Conservation (phyloP, 2,329 filamentous ascomycete genomes). For the Macrophomina pseudophaseolina region DNA sequence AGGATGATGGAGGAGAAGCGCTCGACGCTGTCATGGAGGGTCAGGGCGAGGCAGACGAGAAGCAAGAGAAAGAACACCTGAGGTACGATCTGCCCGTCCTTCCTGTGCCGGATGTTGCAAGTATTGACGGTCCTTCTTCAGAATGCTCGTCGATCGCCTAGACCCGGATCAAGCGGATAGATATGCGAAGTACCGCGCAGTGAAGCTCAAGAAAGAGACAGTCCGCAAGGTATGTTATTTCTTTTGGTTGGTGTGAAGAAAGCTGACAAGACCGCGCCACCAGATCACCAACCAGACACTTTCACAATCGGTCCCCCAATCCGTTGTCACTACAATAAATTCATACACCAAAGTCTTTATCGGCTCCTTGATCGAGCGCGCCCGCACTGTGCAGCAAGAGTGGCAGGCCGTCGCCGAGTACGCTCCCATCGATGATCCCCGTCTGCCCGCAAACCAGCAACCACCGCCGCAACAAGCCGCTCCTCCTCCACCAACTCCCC, state of each 20-base stretch:
- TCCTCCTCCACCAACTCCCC: slow-evolving; percentile 5
- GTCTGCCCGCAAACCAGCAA: slow-evolving; percentile 37
- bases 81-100: slow-evolving; percentile 36
- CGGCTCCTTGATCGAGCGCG: slow-evolving; percentile 75
- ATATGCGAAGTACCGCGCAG: slow-evolving; percentile 73
- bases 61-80: slow-evolving; percentile 70
- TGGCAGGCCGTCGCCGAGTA: slow-evolving; percentile 62
- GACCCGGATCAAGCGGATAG: slow-evolving; percentile 70
- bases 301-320: slow-evolving; percentile 76
- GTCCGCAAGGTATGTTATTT: slow-evolving; percentile 64
- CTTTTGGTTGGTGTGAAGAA: background rate
- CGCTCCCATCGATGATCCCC: slow-evolving; percentile 61
- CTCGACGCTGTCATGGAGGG: slow-evolving; percentile 56
- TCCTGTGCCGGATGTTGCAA: background rate
- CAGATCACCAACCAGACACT: slow-evolving; percentile 80
- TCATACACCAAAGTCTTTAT: slow-evolving; percentile 78
- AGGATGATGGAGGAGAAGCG: slow-evolving; percentile 56
- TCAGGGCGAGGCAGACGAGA: slow-evolving; percentile 64
- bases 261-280: background rate
- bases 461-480: slow-evolving; percentile 6
- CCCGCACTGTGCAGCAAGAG: slow-evolving; percentile 72
- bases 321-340: slow-evolving; percentile 76
- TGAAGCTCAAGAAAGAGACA: slow-evolving; percentile 70
- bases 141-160: slow-evolving; percentile 68
- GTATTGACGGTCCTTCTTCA: slow-evolving; percentile 27